These are phyloP conservation scores for Cephaloascus fragrans DNA, from an alignment of 805 yeast species.

Conservation along the genomic window DNA sequence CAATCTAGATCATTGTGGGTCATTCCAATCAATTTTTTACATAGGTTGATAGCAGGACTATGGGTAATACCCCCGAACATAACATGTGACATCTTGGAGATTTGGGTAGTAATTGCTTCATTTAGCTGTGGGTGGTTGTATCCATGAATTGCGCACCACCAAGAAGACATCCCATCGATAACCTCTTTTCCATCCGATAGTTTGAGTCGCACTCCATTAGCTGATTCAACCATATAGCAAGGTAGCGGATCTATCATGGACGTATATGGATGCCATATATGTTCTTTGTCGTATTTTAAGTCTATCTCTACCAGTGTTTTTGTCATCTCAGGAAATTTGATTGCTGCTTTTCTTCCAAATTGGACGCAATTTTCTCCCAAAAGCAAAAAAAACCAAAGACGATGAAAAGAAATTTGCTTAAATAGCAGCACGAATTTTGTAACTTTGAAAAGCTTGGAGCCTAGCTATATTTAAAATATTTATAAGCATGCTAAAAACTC, in stretches of 20 bases:
- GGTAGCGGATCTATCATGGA: constrained; percentile 12
- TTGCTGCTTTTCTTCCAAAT: no score
- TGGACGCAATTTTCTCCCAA: no score
- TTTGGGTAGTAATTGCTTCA: constrained; percentile 20
- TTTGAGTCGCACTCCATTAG: constrained; percentile 10
- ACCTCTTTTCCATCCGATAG: constrained; percentile 8
- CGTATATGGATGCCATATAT: constrained; percentile 21
- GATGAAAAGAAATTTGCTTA: no score
- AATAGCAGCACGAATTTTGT: no score
- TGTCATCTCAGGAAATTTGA: no score
- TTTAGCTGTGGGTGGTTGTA: constrained; percentile 14
- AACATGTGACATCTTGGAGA: constrained; percentile 16
- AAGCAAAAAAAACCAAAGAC: no score
- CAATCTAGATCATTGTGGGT: constrained; percentile 25
- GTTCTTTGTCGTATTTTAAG: constrained; percentile 12
- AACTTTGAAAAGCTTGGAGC: no score
- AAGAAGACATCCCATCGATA: constrained; percentile 19
- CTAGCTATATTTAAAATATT: no score
- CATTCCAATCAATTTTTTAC: constrained; percentile 17
- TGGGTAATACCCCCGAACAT: constrained; percentile 14
- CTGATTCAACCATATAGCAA: constrained; percentile 12
- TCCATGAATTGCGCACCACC: constrained; percentile 22
- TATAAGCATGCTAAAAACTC: no score
- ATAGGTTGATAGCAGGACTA: constrained; percentile 14
- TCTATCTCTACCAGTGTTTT: no score